phyloP scores from a whole-genome alignment of 148 eudicot genomes.

The Chenopodium album region DNA sequence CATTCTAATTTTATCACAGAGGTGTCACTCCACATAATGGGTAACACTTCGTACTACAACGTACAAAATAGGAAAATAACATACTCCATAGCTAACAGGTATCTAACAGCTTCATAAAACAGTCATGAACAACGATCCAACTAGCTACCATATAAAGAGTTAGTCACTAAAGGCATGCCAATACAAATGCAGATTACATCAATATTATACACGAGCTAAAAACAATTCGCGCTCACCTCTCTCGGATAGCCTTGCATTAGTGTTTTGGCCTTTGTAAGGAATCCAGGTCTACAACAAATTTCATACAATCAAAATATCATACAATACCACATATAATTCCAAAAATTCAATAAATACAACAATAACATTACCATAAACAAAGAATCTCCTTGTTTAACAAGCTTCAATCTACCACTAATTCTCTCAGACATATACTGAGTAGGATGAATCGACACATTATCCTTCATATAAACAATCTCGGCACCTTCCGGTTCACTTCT shows the following conservation, averaged over 20 bases:
- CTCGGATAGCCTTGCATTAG: constrained; percentile 76
- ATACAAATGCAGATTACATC: neutral
- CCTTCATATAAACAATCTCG: constrained; percentile 65
- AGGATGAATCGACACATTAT: constrained; percentile 93
- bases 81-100: neutral
- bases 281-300: constrained; percentile 66
- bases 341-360: neutral
- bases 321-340: neutral
- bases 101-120: neutral
- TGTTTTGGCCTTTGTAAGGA: constrained; percentile 86
- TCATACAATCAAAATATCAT: neutral
- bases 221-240: constrained; percentile 52
- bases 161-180: neutral
- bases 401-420: constrained; percentile 86
- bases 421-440: constrained; percentile 88
- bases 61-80: neutral
- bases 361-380: constrained; percentile 60
- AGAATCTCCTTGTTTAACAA: constrained; percentile 60
- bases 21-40: neutral
- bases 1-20: neutral
- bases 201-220: neutral
- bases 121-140: neutral
- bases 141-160: neutral
- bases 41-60: neutral
- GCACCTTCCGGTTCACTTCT: constrained; percentile 70